Conservation (phyloP, 83 land plant genomes). For the Picea mariana region DNA sequence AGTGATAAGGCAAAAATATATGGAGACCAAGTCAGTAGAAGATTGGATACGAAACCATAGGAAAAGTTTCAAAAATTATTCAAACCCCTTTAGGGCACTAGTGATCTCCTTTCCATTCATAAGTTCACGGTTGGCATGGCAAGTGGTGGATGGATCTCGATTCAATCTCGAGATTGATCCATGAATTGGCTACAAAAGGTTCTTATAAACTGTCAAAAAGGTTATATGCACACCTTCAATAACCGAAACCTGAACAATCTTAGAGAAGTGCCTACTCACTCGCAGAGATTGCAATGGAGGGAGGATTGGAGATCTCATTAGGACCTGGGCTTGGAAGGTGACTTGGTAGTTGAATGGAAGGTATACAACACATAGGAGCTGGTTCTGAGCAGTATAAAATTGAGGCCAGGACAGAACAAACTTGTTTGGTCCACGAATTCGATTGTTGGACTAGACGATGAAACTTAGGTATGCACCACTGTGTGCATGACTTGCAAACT, state of each 20-base stretch:
- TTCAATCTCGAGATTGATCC: not conserved
- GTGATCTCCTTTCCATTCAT: not conserved
- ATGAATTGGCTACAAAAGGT: not conserved
- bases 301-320: not conserved
- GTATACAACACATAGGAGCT: not conserved
- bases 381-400: not conserved
- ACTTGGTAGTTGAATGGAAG: not conserved
- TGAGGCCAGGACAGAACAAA: not conserved
- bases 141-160: not conserved
- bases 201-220: not conserved
- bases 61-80: not conserved
- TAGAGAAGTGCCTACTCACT: not conserved
- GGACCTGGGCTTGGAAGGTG: not conserved
- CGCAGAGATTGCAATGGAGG: not conserved
- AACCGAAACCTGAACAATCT: not conserved
- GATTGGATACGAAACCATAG: not conserved
- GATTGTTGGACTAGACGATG: not conserved
- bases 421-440: not conserved
- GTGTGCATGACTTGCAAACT: not conserved
- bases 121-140: not conserved
- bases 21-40: not conserved
- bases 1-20: not conserved
- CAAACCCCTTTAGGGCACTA: not conserved
- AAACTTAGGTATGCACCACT: not conserved
- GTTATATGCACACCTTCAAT: not conserved